These are phyloP conservation scores for Aspergillus japonicus DNA, from an alignment of 2,329 filamentous ascomycete genomes.

Conservation along the genomic window DNA sequence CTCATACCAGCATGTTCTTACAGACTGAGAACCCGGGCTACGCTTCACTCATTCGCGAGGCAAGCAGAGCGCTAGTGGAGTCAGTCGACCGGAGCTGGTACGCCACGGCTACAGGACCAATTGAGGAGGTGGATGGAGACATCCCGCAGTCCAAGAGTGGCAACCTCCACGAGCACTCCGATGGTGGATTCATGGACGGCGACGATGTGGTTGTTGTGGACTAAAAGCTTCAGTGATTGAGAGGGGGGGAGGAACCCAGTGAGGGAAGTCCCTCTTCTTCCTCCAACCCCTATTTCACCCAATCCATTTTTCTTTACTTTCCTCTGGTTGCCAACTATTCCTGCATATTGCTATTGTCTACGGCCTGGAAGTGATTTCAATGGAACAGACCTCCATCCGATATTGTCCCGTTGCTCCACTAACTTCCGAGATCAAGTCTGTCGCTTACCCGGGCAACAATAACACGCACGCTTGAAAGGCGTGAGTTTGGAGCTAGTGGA, in stretches of 20 bases:
- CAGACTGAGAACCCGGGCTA: constrained; percentile 47
- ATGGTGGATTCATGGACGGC: constrained; percentile 31
- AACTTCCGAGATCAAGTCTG: neutral
- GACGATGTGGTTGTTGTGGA: constrained; percentile 39
- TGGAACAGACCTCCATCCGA: neutral
- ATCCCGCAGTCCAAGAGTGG: constrained; percentile 16
- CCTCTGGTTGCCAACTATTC: neutral
- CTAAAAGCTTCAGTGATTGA: constrained; percentile 12
- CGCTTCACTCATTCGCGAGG: constrained; percentile 38
- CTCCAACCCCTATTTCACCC: neutral
- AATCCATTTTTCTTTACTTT: neutral
- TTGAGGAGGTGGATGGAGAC: constrained; percentile 20
- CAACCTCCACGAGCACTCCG: constrained; percentile 13
- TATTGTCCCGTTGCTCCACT: neutral
- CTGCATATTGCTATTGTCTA: neutral
- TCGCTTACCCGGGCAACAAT: neutral
- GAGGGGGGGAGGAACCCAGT: neutral
- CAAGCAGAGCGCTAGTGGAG: constrained; percentile 38
- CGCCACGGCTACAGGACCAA: constrained; percentile 26
- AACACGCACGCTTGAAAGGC: neutral
- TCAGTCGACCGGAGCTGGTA: constrained; percentile 46
- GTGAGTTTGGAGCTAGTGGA: neutral
- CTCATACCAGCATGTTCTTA: constrained; percentile 63
- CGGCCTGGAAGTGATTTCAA: neutral
- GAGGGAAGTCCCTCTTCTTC: neutral